Conservation (phyloP, 495 filamentous ascomycete genomes). For the Delitschia confertaspora region DNA sequence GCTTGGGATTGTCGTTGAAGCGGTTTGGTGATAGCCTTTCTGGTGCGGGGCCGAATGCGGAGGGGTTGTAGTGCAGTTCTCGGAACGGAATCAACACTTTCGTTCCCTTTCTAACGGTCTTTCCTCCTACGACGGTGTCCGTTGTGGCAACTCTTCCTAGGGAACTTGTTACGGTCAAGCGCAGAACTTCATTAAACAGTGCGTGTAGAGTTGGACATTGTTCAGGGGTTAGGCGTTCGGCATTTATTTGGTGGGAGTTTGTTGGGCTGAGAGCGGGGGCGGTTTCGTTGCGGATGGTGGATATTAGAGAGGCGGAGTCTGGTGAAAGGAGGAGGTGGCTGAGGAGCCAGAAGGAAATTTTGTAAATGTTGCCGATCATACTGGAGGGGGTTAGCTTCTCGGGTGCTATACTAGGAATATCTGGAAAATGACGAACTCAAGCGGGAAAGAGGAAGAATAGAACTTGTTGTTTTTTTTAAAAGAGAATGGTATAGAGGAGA, state of each 20-base stretch:
- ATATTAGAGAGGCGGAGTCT: not conserved
- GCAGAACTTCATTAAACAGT: slow-evolving; percentile 4
- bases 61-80: not conserved
- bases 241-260: not conserved
- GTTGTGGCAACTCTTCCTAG: not conserved
- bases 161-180: not conserved
- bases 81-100: slow-evolving; percentile 3
- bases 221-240: not conserved
- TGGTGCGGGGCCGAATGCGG: not conserved
- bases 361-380: slow-evolving; percentile 10
- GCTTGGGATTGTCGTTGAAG: slow-evolving; percentile 3
- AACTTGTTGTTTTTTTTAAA: no score
- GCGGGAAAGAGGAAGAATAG: no score
- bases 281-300: slow-evolving; percentile 8
- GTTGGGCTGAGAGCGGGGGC: not conserved
- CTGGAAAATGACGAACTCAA: no score
- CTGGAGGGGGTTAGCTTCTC: not conserved
- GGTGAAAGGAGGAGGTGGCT: slow-evolving; percentile 1
- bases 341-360: slow-evolving; percentile 7
- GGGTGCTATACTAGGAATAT: no score
- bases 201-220: slow-evolving; percentile 3
- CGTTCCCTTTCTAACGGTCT: not conserved
- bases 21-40: not conserved
- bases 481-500: no score
- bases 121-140: not conserved